Percentiles rank a stretch among this genome's conserved stretches.
Evolutionary conservation across 179 eudicot species (phyloP).

Genomic region (Patellifolia procumbens): DNA sequence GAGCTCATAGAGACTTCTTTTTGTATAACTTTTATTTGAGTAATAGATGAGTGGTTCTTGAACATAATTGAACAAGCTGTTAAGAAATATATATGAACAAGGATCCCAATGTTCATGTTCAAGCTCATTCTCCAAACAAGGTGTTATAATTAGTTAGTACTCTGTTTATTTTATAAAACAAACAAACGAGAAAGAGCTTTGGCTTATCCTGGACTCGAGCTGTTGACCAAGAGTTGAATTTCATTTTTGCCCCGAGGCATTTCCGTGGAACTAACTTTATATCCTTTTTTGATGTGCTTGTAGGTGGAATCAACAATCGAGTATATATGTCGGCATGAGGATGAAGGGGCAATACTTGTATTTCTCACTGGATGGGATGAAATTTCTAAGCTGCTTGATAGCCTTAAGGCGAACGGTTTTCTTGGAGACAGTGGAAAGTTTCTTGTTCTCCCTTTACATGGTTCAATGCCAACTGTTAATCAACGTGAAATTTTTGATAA

Average conservation of each 20-base stretch:
- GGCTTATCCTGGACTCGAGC: too few relatives aligned
- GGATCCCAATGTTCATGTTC: too few relatives aligned
- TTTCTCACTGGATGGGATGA: constrained; percentile 99
- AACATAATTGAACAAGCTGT: too few relatives aligned
- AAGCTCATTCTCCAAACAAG: too few relatives aligned
- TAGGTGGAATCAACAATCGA: constrained; percentile 92
- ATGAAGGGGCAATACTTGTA: constrained; percentile 88
- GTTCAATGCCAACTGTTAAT: constrained; percentile 94
- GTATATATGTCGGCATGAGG: constrained; percentile 75
- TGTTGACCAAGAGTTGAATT: too few relatives aligned
- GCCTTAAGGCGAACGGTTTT: constrained; percentile 54
- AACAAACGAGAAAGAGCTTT: too few relatives aligned
- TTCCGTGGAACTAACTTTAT: not conserved
- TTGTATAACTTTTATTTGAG: too few relatives aligned
- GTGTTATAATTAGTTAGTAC: too few relatives aligned
- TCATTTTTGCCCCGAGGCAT: not conserved
- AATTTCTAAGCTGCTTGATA: constrained; percentile 85
- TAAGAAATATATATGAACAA: too few relatives aligned
- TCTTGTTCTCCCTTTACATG: constrained; percentile 90
- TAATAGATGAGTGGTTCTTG: too few relatives aligned
- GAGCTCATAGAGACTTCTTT: too few relatives aligned
- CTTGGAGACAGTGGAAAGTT: constrained; percentile 72
- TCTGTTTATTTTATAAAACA: too few relatives aligned
- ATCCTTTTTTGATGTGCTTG: constrained; percentile 19
- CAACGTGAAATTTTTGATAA: constrained; percentile 95